phyloP scores from a whole-genome alignment of 2,329 filamentous ascomycete genomes.

The Didymella pinodella region DNA sequence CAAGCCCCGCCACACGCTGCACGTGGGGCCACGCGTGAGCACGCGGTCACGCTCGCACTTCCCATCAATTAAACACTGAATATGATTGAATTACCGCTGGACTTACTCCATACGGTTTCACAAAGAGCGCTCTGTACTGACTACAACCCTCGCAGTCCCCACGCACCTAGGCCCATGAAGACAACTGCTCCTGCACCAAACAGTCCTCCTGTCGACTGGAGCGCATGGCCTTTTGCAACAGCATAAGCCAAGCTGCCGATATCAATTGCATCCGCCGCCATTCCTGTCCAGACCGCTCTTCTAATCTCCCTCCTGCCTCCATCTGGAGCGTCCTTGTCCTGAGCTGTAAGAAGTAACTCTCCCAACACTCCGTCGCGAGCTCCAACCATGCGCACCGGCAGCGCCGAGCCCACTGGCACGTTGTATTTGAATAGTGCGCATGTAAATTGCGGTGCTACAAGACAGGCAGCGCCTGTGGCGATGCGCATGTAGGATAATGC shows the following conservation, averaged over 20 bases:
- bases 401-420: slow-evolving; percentile 22
- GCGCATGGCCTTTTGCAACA: slow-evolving; percentile 33
- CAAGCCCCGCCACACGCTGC: slow-evolving; percentile 10
- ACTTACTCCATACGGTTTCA: neutral
- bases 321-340: slow-evolving; percentile 26
- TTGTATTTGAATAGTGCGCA: slow-evolving; percentile 29
- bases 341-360: slow-evolving; percentile 34
- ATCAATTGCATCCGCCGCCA: slow-evolving; percentile 34
- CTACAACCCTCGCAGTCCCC: slow-evolving; percentile 29
- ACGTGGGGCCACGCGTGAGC: slow-evolving; percentile 13
- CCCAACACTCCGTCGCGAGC: slow-evolving; percentile 36
- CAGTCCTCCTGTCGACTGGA: slow-evolving; percentile 24
- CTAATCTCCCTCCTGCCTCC: slow-evolving; percentile 31
- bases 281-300: slow-evolving; percentile 34
- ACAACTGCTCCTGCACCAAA: slow-evolving; percentile 30
- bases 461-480: slow-evolving; percentile 26
- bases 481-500: slow-evolving; percentile 31
- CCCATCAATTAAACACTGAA: neutral
- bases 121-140: neutral
- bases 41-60: slow-evolving; percentile 22
- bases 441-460: slow-evolving; percentile 34
- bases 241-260: slow-evolving; percentile 28
- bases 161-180: slow-evolving; percentile 25
- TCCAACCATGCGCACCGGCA: slow-evolving; percentile 36
- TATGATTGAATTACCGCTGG: neutral